Evolutionary conservation across 2,329 filamentous ascomycete species (phyloP), one percentile per base, ranked within the genome.

Genomic region (Plectosphaerella cucumerina): DNA sequence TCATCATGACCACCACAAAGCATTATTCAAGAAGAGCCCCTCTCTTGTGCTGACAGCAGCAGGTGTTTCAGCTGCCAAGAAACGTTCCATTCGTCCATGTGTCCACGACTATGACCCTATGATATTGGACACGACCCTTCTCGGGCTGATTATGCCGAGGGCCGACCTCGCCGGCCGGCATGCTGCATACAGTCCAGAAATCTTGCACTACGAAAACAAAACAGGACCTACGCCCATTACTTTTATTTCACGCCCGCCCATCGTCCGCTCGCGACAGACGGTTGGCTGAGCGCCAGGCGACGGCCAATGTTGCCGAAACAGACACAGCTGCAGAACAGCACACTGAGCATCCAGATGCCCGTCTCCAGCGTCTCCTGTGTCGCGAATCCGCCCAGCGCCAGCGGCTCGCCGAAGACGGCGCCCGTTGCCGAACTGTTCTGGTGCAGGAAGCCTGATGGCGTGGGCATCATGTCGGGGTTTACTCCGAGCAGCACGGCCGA

Each of bases 281-380:
- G 67, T 50, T 62, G 65, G 20, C 71, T 77, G 56, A 82, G 70
- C n/a, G 86, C 85, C 57, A 97, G 70, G 55, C 89, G 79, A 56
- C 94, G 78, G 12, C 94, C 94, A 63, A 99, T 90, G 64, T 96
- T 97, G 11, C 94, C 94, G 75, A 99, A 97, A 70, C 92, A 97
- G 10, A 97, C 83, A 59, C 90, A 91, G 62, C 90, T 95, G 70
- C 94, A 97, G 66, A 97, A 99, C 47, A 99, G 71, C 22, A 97
- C 91, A 63, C 90, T 96, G 21, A 93, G 78, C 62, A 96, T 87
- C 93, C 94, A 99, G 5, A 91, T 89, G 12, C 85, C 86, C 17
- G 87, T 80, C 51, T 87, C 89, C 1, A 91, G 67, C 6, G 75
- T 83, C 59, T 89, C 82, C 48, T 83, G 79, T 49, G 73, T 81